Base-by-base conservation (phyloP, 2,329 filamentous ascomycete species). In the Plenodomus lindquistii region DNA sequence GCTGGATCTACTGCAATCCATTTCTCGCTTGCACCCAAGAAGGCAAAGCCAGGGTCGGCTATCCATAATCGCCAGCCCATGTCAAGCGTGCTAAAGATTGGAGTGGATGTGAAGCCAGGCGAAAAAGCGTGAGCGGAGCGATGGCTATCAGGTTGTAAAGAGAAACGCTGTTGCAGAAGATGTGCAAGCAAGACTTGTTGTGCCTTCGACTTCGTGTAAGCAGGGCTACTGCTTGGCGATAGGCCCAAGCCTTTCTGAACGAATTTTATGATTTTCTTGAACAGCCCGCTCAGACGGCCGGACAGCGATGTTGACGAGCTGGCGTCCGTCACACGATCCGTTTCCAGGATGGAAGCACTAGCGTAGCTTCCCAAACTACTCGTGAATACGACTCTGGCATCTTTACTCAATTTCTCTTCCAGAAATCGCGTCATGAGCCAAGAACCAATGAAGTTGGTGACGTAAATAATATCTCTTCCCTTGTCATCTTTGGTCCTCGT, bases 381-480 rank as follows among this genome's bases (percentile, higher is more conserved):
- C 4, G 55, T 60, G 3, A 57, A 38, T 2, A 59, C 56, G 1
- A 59, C 44, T 20, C 49, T 38, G 2, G 54, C 54, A 7, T 31
- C 46, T 1, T 27, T 7, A 15, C 40, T 42, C 13, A 61, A 37
- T 15, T 31, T n/a, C 3, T 35, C 27, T 17, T 54, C 55, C 7
- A 61, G 45, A 2, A 54, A n/a, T 13, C 42, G 35, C 9, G 58
- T 57, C 51, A 59, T 55, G 17, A 57, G 29, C 9, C 50, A 54
- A 15, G 48, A 52, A 10, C 54, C 58, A 1, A 55, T 37, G 21
- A 60, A 53, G n/a, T 61, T 59, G 0, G 56, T 61, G 0, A 48
- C 40, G 27, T 55, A 42, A 22, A 57, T 37, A 7, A 54, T 40
- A 6, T 52, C 42, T 10, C 46, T 37, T 15, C 58, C 51, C 11